Conservation (phyloP, 345 rosid genomes). For the Eucalyptus regnans region DNA sequence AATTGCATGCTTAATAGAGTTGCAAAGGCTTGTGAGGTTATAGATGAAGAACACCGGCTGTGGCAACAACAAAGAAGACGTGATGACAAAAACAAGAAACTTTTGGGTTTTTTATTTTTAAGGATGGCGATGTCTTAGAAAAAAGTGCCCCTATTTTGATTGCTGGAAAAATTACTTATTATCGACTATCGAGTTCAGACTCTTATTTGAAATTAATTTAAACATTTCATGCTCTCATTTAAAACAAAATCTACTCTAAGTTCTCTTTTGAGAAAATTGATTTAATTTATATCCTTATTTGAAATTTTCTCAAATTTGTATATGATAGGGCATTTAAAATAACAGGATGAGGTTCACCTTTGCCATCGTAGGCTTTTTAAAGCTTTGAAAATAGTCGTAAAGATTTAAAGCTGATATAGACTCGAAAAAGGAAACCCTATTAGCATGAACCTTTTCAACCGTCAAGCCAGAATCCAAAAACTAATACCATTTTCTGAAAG, state of each 20-base stretch:
- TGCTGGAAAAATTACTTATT: background rate
- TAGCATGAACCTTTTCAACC: background rate
- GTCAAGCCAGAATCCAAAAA: background rate
- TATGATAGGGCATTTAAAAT: background rate
- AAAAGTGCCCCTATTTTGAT: no score
- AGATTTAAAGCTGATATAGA: background rate
- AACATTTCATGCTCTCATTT: no score
- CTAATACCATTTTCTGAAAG: background rate
- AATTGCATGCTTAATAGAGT: background rate
- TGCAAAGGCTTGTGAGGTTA: no score
- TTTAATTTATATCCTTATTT: no score
- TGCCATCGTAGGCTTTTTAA: background rate
- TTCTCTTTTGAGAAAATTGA: background rate
- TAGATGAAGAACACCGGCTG: no score
- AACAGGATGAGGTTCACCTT: background rate
- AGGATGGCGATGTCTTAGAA: background rate
- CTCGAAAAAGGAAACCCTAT: background rate
- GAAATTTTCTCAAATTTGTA: no score
- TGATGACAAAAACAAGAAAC: no score
- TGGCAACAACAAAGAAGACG: no score
- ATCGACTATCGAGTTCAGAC: accelerated
- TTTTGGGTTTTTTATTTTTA: no score
- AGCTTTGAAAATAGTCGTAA: background rate
- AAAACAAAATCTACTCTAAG: no score
- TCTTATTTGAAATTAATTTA: no score